Evolutionary conservation across 2,329 filamentous ascomycete species (phyloP), one percentile per base, ranked within the genome.

Genomic region (Aspergillus tanneri): DNA sequence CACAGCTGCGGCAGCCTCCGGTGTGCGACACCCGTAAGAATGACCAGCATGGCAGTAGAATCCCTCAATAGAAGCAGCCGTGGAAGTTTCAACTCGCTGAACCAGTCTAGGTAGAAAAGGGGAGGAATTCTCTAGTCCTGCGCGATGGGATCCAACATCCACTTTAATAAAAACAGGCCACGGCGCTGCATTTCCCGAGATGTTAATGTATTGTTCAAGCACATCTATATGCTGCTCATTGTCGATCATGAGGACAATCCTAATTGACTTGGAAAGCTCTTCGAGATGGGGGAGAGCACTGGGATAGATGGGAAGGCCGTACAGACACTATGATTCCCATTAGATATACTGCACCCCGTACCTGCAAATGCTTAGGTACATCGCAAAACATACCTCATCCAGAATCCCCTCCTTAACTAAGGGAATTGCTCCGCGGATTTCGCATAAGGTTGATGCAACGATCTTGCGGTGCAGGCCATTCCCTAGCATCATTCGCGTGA

Each of bases 401-500:
- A 75, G 52, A 3, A 71, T 53, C 0, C 71, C 72, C 34, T 74
- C 70, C 32, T 69, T 53, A 0, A 63, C 72, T 2, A 75, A 50
- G 3, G 72, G 67, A 11, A 74, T 49, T 1, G 61, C 57, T 1
- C 72, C 72, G 5, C 67, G 59, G 18, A 75, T 72, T 41, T 74
- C 72, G 5, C 63, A 59, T 1, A 75, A 48, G 0, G 71, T 75
- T 1, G 72, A 75, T 2, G 66, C 69, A 12, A 75, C 61, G 16
- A 73, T 71, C 12, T 63, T 65, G 10, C 59, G 63, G 56, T 72
- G 67, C 24, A 58, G 64, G 11, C 70, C 70, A 18, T 64, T 56
- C 1, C 57, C 69, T 5, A 75, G 64, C 71, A 75, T 73, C 60
- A 75, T 57, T 5, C 71, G 58, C 0, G 72, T 74, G 16, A 64